Evolutionary conservation across 345 rosid genomes (phyloP).

Genomic region (Camelina sativa): DNA sequence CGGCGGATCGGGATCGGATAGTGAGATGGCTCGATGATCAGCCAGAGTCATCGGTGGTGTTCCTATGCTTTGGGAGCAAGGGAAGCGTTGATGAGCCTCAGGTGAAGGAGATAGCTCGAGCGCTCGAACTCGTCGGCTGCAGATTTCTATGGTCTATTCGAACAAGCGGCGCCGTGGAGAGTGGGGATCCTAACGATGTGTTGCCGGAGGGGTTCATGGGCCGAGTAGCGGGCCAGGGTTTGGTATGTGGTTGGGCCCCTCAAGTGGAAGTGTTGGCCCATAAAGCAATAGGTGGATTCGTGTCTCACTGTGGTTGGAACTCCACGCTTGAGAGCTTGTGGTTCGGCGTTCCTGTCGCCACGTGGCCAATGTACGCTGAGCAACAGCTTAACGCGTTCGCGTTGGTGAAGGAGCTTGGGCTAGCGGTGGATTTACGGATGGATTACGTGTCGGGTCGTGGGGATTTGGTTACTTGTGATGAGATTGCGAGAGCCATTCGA

Average conservation of each 20-base stretch:
- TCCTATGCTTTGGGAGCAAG: slow-evolving; percentile 57
- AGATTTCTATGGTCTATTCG: slow-evolving; percentile 46
- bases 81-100: slow-evolving; percentile 48
- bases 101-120: slow-evolving; percentile 52
- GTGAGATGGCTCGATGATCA: slow-evolving; percentile 58
- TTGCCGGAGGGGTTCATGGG: slow-evolving; percentile 52
- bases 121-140: slow-evolving; percentile 47
- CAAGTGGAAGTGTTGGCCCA: slow-evolving; percentile 51
- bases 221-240: slow-evolving; percentile 39
- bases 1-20: slow-evolving; percentile 28
- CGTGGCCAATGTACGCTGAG: slow-evolving; percentile 63
- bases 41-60: slow-evolving; percentile 54
- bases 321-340: slow-evolving; percentile 59
- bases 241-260: slow-evolving; percentile 54
- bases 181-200: not conserved
- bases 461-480: slow-evolving; percentile 48
- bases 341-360: slow-evolving; percentile 50
- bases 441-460: slow-evolving; percentile 41
- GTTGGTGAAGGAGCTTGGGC: slow-evolving; percentile 51
- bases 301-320: slow-evolving; percentile 71
- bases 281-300: slow-evolving; percentile 51
- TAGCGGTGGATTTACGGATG: slow-evolving; percentile 45
- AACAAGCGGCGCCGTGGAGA: not conserved
- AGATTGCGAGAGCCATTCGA: slow-evolving; percentile 42
- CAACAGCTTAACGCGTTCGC: slow-evolving; percentile 58